phyloP scores from a whole-genome alignment of 2,329 filamentous ascomycete genomes.

The Triangularia setosa region DNA sequence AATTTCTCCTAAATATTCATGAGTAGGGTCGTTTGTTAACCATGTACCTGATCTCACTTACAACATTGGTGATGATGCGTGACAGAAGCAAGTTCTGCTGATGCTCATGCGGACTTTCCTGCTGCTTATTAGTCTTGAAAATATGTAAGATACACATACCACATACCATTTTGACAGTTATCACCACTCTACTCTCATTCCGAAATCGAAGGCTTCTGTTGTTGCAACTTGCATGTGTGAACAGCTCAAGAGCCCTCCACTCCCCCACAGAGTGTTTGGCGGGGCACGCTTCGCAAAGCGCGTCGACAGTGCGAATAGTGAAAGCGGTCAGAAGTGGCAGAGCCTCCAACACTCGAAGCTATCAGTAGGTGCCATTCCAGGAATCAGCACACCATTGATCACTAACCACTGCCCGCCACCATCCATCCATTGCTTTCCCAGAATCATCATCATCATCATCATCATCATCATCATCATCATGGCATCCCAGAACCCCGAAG shows the following conservation, averaged over 20 bases:
- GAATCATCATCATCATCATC: not conserved
- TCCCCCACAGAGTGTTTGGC: conserved; percentile 9
- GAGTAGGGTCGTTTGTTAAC: not conserved
- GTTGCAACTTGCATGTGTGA: not conserved
- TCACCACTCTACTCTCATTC: not conserved
- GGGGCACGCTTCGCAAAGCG: not conserved
- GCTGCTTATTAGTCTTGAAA: not conserved
- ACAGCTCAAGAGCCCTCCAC: conserved; percentile 4
- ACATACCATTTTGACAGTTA: conserved; percentile 14
- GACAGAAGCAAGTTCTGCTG: conserved; percentile 92
- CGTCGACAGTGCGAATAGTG: conserved; percentile 19
- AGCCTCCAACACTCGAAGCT: conserved; percentile 23
- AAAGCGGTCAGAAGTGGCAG: conserved; percentile 36
- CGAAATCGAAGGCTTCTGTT: not conserved
- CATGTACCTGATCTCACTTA: conserved; percentile 45
- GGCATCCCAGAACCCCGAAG: conserved; percentile 50
- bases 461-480: not conserved
- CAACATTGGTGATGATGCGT: conserved; percentile 95
- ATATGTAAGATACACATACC: not conserved
- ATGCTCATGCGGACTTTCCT: conserved; percentile 96
- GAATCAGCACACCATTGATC: not conserved
- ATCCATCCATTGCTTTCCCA: not conserved
- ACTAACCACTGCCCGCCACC: not conserved
- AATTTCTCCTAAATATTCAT: conserved; percentile 72
- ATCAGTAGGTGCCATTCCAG: not conserved